These are phyloP conservation scores for Spathaspora boniae DNA, from an alignment of 805 yeast genomes.

Conservation along the genomic window DNA sequence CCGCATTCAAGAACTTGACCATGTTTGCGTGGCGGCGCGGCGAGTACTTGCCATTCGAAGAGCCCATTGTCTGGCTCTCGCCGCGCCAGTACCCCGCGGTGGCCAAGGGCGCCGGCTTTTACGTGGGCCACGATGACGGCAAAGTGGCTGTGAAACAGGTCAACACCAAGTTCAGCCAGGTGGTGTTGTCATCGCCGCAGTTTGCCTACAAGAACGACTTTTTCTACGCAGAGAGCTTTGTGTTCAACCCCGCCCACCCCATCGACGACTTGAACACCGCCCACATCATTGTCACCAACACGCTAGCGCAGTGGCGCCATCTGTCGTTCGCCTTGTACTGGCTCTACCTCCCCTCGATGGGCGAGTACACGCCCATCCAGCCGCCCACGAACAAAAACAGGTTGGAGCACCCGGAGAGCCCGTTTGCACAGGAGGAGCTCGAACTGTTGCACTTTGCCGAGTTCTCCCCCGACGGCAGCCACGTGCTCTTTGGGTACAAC, in stretches of 20 bases:
- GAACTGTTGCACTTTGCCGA: conserved; percentile 48
- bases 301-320: conserved; percentile 40
- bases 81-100: conserved; percentile 27
- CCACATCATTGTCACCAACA: conserved; percentile 56
- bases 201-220: conserved; percentile 43
- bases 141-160: conserved; percentile 21
- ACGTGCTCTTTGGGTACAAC: conserved; percentile 51
- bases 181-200: conserved; percentile 24
- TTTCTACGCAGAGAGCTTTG: conserved; percentile 27
- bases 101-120: conserved; percentile 26
- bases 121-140: conserved; percentile 15
- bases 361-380: conserved; percentile 30
- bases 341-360: conserved; percentile 27
- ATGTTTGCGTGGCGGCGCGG: conserved; percentile 24
- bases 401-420: conserved; percentile 8
- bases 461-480: conserved; percentile 61
- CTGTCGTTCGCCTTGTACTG: conserved; percentile 36
- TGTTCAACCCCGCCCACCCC: conserved; percentile 37
- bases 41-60: conserved; percentile 13
- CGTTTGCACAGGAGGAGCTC: conserved; percentile 12
- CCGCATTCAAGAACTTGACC: conserved; percentile 25
- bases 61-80: conserved; percentile 26
- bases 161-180: conserved; percentile 23
- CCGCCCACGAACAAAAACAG: conserved; percentile 17
- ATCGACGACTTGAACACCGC: conserved; percentile 39